Percentiles rank a stretch among this genome's conserved stretches.
These are phyloP conservation scores for Macroventuria anomochaeta DNA, from an alignment of 2,329 filamentous ascomycete genomes.

Conservation along the genomic window DNA sequence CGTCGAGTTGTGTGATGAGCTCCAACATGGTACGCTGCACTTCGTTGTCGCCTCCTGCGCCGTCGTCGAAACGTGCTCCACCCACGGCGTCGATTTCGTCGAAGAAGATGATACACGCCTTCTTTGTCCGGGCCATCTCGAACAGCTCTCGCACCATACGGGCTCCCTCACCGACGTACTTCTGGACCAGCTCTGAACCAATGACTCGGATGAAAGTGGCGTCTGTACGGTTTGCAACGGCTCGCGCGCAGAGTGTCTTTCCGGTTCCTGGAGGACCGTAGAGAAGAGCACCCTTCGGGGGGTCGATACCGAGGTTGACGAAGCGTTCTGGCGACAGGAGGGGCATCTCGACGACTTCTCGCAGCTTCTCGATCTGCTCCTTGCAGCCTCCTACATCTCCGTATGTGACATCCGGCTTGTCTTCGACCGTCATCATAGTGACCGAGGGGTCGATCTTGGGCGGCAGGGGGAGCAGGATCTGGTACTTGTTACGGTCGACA, in stretches of 20 bases:
- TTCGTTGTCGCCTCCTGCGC: conserved; percentile 95
- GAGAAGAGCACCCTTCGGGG: conserved; percentile 93
- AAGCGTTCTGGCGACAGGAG: conserved; percentile 95
- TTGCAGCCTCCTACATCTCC: conserved; percentile 99
- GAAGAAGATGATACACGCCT: conserved; percentile 99
- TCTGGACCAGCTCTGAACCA: conserved; percentile 95
- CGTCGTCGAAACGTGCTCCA: conserved; percentile 94
- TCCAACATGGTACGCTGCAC: conserved; percentile 98
- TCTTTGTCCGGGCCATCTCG: conserved; percentile 99
- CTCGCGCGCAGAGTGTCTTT: conserved; percentile 96
- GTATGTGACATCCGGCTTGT: conserved; percentile 99
- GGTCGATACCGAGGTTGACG: conserved; percentile 98
- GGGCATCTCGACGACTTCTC: conserved; percentile 99
- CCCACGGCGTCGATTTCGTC: conserved; percentile 98
- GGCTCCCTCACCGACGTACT: conserved; percentile 97
- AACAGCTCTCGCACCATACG: conserved; percentile 98
- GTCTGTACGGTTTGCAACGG: conserved; percentile 96
- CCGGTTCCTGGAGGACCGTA: conserved; percentile 98
- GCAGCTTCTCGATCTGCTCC: conserved; percentile 98
- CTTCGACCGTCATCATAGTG: conserved; percentile 99
- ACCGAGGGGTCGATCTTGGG: conserved; percentile 99
- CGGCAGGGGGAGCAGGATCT: conserved; percentile 93
- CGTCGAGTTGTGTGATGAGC: conserved; percentile 94
- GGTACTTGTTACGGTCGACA: conserved; percentile 98
- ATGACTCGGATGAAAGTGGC: conserved; percentile 99